A percentile compares a stretch with the other conserved stretches of the same genome.
phyloP scores from a whole-genome alignment of 139 green algal species.

The Chlamydomonas asymmetrica region DNA sequence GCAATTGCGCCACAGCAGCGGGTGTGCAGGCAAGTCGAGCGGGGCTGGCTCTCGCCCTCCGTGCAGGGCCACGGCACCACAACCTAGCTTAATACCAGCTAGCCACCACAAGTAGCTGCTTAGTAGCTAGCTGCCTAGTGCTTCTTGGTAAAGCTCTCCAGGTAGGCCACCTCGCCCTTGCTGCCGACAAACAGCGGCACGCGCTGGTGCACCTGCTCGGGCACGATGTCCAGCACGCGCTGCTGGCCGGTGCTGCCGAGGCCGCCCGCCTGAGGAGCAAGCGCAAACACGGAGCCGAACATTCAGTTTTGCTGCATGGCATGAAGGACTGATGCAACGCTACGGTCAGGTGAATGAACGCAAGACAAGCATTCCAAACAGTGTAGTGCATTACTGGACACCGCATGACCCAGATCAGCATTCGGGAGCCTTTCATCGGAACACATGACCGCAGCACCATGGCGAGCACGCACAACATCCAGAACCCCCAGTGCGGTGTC shows the following conservation, averaged over 20 bases:
- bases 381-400: too few species aligned
- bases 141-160: slow-evolving; percentile 85
- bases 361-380: too few species aligned
- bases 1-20: too few species aligned
- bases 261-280: slow-evolving; percentile 61
- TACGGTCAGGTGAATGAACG: too few species aligned
- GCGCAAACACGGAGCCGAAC: too few species aligned
- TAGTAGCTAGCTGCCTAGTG: slow-evolving; percentile 8
- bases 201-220: slow-evolving; percentile 72
- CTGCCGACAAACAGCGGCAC: slow-evolving; percentile 82
- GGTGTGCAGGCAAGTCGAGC: too few species aligned
- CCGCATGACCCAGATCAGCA: too few species aligned
- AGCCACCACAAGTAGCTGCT: too few species aligned
- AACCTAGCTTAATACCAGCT: too few species aligned
- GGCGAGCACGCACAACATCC: background rate
- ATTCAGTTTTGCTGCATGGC: too few species aligned
- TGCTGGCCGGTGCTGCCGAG: slow-evolving; percentile 65
- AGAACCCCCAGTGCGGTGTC: background rate
- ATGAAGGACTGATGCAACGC: too few species aligned
- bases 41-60: background rate
- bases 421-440: too few species aligned
- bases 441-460: background rate
- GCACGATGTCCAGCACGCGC: slow-evolving; percentile 78
- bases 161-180: slow-evolving; percentile 92
- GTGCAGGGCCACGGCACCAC: background rate